Evolutionary conservation across 257 asterid genomes (phyloP), one percentile per base, ranked within the genome.

Genomic region (Solanum ahanhuiri): DNA sequence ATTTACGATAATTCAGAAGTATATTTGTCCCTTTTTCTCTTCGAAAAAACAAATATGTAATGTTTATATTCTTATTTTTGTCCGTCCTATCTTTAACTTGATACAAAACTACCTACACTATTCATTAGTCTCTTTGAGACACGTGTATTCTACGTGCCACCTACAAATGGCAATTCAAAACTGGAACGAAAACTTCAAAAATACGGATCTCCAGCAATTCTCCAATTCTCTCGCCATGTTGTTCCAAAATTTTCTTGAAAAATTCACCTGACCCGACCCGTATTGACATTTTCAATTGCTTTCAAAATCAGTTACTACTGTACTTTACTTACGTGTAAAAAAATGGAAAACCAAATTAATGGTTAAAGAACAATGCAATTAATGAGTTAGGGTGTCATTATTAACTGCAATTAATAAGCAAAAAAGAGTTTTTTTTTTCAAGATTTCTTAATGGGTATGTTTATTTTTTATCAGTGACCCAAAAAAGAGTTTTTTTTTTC

Each of bases 1-100:
- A 43, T 43, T 43, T 43, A 43, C 15, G 0, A 43, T 3, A 43
- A 0, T 3, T 43, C 0, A 43, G 0, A 0, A 0, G 0, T 43
- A 11, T 43, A 43, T 43, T 43, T 43, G 1, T 14, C 15, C 15
- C 33, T 31, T 43, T 39, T 41, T 10, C 48, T 2, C 48, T 43
- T 43, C 14, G 15, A 43, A 43, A 41, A 43, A 43, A 10, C 48
- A 43, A 43, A 48, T 48, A 51, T 51, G 18, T 51, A 51, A 51
- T 51, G 22, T 2, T 51, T 51, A 51, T 51, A 51, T 51, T 51
- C 60, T 51, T 14, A 2, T 51, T 51, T 51, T 51, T 51, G 57
- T 48, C 22, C 1, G 31, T 30, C 31, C 3, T 51, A 6, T 51
- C 60, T 51, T 51, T 45, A 51, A 51, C 9, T 51, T 51, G n/a